Conservation (phyloP, 169 alveolate genomes). For the Theileria orientalis region DNA sequence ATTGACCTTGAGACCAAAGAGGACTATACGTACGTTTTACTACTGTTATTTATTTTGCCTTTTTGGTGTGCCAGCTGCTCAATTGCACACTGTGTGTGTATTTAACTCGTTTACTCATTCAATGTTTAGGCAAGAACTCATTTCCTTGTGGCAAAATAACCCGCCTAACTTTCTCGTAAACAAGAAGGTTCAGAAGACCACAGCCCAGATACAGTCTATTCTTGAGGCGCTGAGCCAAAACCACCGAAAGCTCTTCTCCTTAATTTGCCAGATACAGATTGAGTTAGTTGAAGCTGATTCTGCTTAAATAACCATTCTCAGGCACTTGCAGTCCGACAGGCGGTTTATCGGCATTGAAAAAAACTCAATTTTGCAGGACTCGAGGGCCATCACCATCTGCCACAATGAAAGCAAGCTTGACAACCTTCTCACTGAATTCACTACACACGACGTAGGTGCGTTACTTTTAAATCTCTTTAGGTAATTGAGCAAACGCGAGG, state of each 20-base stretch:
- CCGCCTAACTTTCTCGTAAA: slow-evolving; percentile 49
- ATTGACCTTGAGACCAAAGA: slow-evolving; percentile 22
- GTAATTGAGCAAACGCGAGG: slow-evolving; percentile 62
- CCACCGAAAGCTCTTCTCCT: slow-evolving; percentile 70
- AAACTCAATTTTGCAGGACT: slow-evolving; percentile 48
- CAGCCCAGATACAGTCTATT: slow-evolving; percentile 62
- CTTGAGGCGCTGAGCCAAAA: slow-evolving; percentile 71
- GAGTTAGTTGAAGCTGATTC: slow-evolving; percentile 30
- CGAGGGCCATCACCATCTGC: slow-evolving; percentile 65
- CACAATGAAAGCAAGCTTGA: slow-evolving; percentile 61
- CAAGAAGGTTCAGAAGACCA: slow-evolving; percentile 37
- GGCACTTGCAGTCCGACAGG: slow-evolving; percentile 6
- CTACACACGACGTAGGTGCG: slow-evolving; percentile 53
- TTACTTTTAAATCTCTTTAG: slow-evolving; percentile 5
- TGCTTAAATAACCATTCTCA: not conserved
- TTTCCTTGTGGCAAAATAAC: slow-evolving; percentile 52
- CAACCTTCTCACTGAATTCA: slow-evolving; percentile 57
- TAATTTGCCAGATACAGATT: slow-evolving; percentile 72
- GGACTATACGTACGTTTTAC: slow-evolving; percentile 50
- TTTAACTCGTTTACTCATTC: too few species aligned
- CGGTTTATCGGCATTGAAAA: slow-evolving; percentile 56
- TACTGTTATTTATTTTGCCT: not conserved
- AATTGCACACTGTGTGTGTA: too few species aligned
- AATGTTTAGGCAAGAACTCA: slow-evolving; percentile 33
- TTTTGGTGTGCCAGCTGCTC: too few species aligned